phyloP scores from a whole-genome alignment of 192 early-diverging fungal species.

The Obelidium mucronatum region DNA sequence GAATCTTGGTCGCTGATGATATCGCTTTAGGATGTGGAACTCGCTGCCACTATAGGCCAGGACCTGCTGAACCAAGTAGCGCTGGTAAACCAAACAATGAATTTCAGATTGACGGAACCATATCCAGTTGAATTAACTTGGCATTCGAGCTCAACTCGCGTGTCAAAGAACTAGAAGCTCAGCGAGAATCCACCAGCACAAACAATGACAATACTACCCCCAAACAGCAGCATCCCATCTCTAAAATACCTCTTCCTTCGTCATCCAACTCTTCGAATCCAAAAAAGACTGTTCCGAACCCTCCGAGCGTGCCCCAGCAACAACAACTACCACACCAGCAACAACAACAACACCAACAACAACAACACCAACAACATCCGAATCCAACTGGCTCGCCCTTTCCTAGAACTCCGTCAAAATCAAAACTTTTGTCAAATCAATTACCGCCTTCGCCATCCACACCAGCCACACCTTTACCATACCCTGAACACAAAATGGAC shows the following conservation, averaged over 20 bases:
- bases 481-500: background rate
- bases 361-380: background rate
- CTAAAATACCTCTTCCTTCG: background rate
- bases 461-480: background rate
- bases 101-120: too few relatives aligned
- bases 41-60: conserved; percentile 46
- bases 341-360: too few relatives aligned
- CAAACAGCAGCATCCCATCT: background rate
- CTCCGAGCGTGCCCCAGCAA: background rate
- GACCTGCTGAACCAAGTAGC: conserved; percentile 38
- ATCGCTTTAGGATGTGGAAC: conserved; percentile 14
- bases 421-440: background rate
- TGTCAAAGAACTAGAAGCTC: conserved; percentile 8
- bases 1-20: too few relatives aligned
- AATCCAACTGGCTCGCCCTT: background rate
- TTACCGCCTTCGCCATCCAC: background rate
- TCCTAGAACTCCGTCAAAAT: background rate
- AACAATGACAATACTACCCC: too few relatives aligned
- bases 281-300: background rate
- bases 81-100: too few relatives aligned
- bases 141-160: conserved; percentile 2
- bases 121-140: too few relatives aligned
- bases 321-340: too few relatives aligned
- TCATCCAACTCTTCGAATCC: conserved; percentile 5
- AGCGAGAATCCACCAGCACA: too few relatives aligned